Percentiles rank a stretch among this genome's conserved stretches.
phyloP scores from a whole-genome alignment of 768 basidiomycete genomes.

The Boletus vermiculosoides region DNA sequence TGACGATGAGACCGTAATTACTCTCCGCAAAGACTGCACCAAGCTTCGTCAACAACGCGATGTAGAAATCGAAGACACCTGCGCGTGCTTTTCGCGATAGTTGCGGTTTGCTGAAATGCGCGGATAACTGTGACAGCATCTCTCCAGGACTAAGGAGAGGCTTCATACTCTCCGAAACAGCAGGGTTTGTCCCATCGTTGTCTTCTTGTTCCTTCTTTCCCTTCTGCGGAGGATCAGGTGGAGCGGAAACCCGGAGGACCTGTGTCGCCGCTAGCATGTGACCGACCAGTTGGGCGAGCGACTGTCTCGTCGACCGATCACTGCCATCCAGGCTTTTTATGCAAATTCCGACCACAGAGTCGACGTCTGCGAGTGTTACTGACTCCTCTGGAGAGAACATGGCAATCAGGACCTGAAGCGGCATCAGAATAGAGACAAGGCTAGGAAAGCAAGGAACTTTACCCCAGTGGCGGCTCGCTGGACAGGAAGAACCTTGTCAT shows the following conservation, averaged over 20 bases:
- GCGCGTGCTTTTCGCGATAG: constrained; percentile 70
- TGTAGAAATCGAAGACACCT: constrained; percentile 88
- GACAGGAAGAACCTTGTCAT: constrained; percentile 81
- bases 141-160: constrained; percentile 70
- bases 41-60: constrained; percentile 69
- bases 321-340: constrained; percentile 75
- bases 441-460: constrained; percentile 12
- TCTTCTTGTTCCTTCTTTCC: constrained; percentile 61
- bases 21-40: constrained; percentile 77
- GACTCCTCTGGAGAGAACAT: constrained; percentile 59
- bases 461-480: constrained; percentile 85
- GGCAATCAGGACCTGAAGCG: constrained; percentile 44
- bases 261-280: constrained; percentile 86
- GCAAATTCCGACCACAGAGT: constrained; percentile 64
- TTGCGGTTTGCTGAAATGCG: constrained; percentile 74
- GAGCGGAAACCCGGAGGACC: constrained; percentile 50
- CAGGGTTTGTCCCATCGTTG: constrained; percentile 51
- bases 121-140: constrained; percentile 80
- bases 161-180: constrained; percentile 55
- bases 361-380: constrained; percentile 68
- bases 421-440: constrained; percentile 16
- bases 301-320: constrained; percentile 80
- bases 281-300: constrained; percentile 77
- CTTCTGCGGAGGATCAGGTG: constrained; percentile 52
- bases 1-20: constrained; percentile 77